Evolutionary conservation across 352 stramenopile genomes (phyloP), one percentile per base, ranked within the genome.

Genomic region (Pythium scleroteichum): DNA sequence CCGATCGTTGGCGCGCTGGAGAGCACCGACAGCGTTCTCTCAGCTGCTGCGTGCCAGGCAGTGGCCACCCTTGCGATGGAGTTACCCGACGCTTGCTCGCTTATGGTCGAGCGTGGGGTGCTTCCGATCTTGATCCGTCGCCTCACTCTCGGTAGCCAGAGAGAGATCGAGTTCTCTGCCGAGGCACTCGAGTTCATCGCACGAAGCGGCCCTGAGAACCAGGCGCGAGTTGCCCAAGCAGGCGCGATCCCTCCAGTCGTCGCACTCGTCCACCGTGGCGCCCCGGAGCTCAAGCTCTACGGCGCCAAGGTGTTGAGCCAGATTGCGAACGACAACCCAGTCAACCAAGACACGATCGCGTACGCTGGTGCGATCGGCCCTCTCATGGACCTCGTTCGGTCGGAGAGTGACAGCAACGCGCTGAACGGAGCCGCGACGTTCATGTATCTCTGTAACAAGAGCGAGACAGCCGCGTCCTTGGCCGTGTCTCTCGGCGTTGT

Each of bases 341-440:
- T 20, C 3, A 44, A 44, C 16, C 38, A 44, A 20, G 17, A 44
- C 17, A 20, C 17, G 38, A 44, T 44, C 14, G 38, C 14, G 38
- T 17, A 44, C 38, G 17, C 13, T 44, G 38, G 38, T 13, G 38
- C 38, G 38, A 44, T 44, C 6, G 38, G 13, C 14, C 38, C 38
- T 44, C 46, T 53, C 14, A 53, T 53, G 24, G 46, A 53, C 24
- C 46, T 53, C 20, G 8, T 53, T 8, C 24, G 26, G 12, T 41
- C 24, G 2, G 9, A 41, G 4, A 26, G 40, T n/a, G 13, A 41
- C 26, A 20, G 10, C 24, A 5, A 16, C 2, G 12, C 24, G n/a
- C 16, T n/a, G 20, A 17, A 26, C 14, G 46, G 24, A 9, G 46
- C 46, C 7, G 10, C 8, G 4, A 29, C 20, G 13, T 22, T 53